Evolutionary conservation across 495 filamentous ascomycete species (phyloP).

Genomic region (Talaromyces wortmannii): DNA sequence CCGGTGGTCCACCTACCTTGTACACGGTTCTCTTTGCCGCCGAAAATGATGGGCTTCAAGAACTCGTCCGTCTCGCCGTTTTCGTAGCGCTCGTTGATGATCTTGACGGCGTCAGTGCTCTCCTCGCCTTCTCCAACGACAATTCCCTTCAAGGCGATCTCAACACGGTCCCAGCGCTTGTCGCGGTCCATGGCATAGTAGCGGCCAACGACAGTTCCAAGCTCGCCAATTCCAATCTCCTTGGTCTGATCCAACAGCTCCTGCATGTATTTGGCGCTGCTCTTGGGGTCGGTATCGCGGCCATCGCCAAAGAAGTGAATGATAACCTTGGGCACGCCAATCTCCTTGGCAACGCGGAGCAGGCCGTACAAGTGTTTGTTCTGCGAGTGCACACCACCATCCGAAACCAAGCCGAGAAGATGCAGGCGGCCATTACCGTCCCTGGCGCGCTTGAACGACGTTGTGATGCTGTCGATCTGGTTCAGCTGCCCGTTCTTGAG

Average conservation of each 20-base stretch:
- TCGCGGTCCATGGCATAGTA: slow-evolving; percentile 99
- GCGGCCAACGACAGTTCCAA: slow-evolving; percentile 90
- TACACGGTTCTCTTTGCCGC: slow-evolving; percentile 74
- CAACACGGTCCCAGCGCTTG: slow-evolving; percentile 95
- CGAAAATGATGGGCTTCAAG: slow-evolving; percentile 93
- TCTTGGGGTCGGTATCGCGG: slow-evolving; percentile 95
- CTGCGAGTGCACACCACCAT: slow-evolving; percentile 95
- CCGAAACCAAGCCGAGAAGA: slow-evolving; percentile 80
- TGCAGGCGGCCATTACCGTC: slow-evolving; percentile 87
- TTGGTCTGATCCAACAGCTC: slow-evolving; percentile 68
- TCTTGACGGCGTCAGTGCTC: slow-evolving; percentile 75
- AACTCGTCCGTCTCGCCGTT: slow-evolving; percentile 93
- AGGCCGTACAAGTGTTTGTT: slow-evolving; percentile 87
- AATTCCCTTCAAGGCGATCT: slow-evolving; percentile 82
- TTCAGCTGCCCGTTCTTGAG: slow-evolving; percentile 83
- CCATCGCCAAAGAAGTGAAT: slow-evolving; percentile 99
- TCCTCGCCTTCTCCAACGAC: slow-evolving; percentile 80
- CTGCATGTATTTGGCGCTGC: slow-evolving; percentile 77
- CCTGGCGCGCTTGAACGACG: slow-evolving; percentile 75
- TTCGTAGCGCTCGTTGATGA: slow-evolving; percentile 80
- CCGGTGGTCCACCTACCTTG: slow-evolving; percentile 49
- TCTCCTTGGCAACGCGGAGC: slow-evolving; percentile 80
- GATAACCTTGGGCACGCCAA: slow-evolving; percentile 80
- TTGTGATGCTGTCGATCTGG: slow-evolving; percentile 70
- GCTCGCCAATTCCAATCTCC: slow-evolving; percentile 77